A percentile compares a stretch with the other conserved stretches of the same genome.
These are phyloP conservation scores for Klebsormidium nitens DNA, from an alignment of 139 green algal genomes.

Conservation along the genomic window DNA sequence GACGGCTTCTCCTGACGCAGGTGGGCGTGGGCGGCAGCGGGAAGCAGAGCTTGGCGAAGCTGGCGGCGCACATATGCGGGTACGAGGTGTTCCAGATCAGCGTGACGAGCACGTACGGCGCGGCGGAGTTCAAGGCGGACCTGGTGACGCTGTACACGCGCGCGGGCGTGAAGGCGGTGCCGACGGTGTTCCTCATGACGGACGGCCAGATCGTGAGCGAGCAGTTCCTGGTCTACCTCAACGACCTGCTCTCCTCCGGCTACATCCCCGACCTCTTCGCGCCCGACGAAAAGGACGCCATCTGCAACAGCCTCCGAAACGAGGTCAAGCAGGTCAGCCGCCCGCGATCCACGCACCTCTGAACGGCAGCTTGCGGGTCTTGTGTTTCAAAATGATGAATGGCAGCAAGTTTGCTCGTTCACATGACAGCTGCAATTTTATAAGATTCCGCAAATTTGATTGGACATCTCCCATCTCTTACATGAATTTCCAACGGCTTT, in stretches of 20 bases:
- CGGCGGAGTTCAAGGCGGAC: slow-evolving; percentile 78
- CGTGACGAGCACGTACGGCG: slow-evolving; percentile 66
- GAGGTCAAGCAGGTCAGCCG: slow-evolving; percentile 78
- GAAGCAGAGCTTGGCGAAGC: slow-evolving; percentile 50
- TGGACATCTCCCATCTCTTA: too few species aligned
- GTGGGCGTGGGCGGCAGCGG: slow-evolving; percentile 42
- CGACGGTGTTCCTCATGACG: slow-evolving; percentile 77
- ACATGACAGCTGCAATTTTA: too few species aligned
- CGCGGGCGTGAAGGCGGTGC: slow-evolving; percentile 59
- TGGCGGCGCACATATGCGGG: slow-evolving; percentile 72
- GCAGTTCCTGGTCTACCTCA: slow-evolving; percentile 83
- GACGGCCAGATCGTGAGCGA: slow-evolving; percentile 86
- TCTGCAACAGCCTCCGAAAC: slow-evolving; percentile 75
- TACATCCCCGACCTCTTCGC: slow-evolving; percentile 71
- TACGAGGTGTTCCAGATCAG: slow-evolving; percentile 79
- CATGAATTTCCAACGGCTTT: too few species aligned
- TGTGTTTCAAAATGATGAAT: too few species aligned
- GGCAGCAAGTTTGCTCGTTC: too few species aligned
- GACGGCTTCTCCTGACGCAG: too few species aligned
- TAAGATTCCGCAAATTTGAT: too few species aligned
- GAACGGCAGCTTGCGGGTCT: too few species aligned
- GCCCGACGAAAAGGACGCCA: slow-evolving; percentile 63
- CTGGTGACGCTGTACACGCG: slow-evolving; percentile 73
- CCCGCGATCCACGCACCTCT: too few species aligned
- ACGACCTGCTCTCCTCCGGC: slow-evolving; percentile 80